Evolutionary conservation across 2,329 filamentous ascomycete species (phyloP).

Genomic region (Dothideomycetes sp.): DNA sequence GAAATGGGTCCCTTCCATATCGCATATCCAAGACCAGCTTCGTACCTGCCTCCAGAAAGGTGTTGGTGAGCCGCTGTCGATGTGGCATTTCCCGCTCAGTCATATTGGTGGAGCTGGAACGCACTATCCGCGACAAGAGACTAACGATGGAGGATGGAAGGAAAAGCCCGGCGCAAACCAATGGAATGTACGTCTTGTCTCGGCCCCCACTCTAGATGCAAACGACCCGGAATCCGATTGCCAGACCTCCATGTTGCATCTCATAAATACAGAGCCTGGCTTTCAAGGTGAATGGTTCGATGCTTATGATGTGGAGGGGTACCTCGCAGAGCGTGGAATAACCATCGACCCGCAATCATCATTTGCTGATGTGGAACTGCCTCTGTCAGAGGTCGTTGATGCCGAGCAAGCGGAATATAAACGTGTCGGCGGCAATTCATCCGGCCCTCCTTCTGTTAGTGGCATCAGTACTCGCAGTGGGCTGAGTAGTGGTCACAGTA

Average conservation of each 20-base stretch:
- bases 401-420: background rate
- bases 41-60: conserved; percentile 26
- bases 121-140: conserved; percentile 36
- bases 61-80: conserved; percentile 40
- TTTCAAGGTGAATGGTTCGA: conserved; percentile 71
- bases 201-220: background rate
- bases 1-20: conserved; percentile 1
- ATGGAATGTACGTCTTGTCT: background rate
- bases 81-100: conserved; percentile 51
- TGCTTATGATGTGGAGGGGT: conserved; percentile 63
- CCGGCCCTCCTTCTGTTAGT: no score
- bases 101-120: conserved; percentile 58
- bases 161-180: background rate
- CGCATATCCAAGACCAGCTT: conserved; percentile 19
- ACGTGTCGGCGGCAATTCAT: no score
- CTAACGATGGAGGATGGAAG: background rate
- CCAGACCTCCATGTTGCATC: background rate
- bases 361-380: conserved; percentile 48
- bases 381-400: conserved; percentile 14
- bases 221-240: background rate
- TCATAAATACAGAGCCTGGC: conserved; percentile 26
- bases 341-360: conserved; percentile 50
- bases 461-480: no score
- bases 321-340: conserved; percentile 54
- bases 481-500: no score